Conservation (phyloP, 345 rosid genomes). For the Ailanthus altissimus region DNA sequence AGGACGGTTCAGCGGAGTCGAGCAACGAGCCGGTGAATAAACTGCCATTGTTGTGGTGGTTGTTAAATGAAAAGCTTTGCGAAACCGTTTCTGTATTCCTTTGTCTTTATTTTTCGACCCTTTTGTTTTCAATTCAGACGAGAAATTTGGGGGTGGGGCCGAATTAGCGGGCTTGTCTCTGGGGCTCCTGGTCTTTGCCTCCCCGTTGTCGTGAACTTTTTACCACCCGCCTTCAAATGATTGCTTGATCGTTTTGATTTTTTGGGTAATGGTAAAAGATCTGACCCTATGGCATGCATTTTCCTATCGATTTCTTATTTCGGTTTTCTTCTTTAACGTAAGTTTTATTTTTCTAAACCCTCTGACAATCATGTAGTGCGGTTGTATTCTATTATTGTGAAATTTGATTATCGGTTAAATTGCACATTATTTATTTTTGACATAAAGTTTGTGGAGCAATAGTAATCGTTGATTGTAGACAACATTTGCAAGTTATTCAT, state of each 20-base stretch:
- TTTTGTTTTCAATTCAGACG: neutral
- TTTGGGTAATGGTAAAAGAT: neutral
- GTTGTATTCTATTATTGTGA: too few relatives aligned
- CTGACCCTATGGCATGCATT: neutral
- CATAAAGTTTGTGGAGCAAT: too few relatives aligned
- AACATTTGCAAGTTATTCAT: too few relatives aligned
- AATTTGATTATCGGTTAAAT: too few relatives aligned
- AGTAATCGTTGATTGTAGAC: too few relatives aligned
- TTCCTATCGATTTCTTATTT: neutral
- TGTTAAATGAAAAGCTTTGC: neutral
- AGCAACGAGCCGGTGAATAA: constrained; percentile 37
- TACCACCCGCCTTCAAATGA: constrained; percentile 5
- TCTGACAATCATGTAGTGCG: too few relatives aligned
- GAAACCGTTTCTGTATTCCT: neutral
- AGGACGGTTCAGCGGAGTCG: constrained; percentile 37
- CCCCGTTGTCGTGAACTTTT: neutral
- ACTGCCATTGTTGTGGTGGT: constrained; percentile 42
- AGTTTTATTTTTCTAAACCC: too few relatives aligned
- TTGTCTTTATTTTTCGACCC: neutral
- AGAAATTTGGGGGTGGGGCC: neutral
- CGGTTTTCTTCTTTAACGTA: neutral
- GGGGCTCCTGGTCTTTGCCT: neutral
- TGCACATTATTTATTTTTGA: too few relatives aligned
- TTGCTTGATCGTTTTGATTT: neutral
- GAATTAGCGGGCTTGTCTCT: neutral